phyloP scores from a whole-genome alignment of 495 filamentous ascomycete species.

The Annulohypoxylon maeteangense region DNA sequence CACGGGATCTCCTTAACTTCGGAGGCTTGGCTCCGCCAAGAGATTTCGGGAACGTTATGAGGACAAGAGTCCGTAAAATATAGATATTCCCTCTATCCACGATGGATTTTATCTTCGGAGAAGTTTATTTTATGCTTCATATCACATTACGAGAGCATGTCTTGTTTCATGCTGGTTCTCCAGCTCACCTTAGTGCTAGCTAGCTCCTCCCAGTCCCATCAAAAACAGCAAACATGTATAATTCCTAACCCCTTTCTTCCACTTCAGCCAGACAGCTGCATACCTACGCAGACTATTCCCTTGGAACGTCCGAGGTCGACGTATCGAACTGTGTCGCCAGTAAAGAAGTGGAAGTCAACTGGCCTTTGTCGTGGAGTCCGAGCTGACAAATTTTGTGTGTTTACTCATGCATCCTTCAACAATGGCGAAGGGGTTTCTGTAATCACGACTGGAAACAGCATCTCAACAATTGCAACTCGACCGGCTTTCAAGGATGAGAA shows the following conservation, averaged over 20 bases:
- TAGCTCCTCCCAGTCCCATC: not conserved
- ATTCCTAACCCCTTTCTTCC: constrained; percentile 1
- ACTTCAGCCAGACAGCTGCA: not conserved
- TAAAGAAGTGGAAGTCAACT: constrained; percentile 17
- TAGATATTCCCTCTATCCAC: not conserved
- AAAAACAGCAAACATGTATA: constrained; percentile 13
- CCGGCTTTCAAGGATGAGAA: constrained; percentile 11
- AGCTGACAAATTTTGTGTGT: constrained; percentile 45
- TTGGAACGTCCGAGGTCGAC: not conserved
- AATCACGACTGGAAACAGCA: constrained; percentile 47
- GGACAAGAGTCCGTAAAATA: not conserved
- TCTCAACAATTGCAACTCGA: constrained; percentile 28
- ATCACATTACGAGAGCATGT: not conserved
- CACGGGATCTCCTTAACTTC: constrained; percentile 24
- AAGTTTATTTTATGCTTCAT: not conserved
- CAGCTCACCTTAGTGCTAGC: constrained; percentile 4
- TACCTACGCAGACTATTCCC: not conserved
- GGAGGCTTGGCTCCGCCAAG: constrained; percentile 38
- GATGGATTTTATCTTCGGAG: not conserved
- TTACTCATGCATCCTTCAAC: constrained; percentile 43
- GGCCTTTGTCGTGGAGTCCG: constrained; percentile 28
- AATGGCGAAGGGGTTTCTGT: constrained; percentile 47
- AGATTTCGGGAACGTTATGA: not conserved
- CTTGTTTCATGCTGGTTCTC: constrained; percentile 5
- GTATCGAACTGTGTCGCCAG: not conserved